phyloP scores from a whole-genome alignment of 371 early-diverging fungal species.

The Mortierella sp. region DNA sequence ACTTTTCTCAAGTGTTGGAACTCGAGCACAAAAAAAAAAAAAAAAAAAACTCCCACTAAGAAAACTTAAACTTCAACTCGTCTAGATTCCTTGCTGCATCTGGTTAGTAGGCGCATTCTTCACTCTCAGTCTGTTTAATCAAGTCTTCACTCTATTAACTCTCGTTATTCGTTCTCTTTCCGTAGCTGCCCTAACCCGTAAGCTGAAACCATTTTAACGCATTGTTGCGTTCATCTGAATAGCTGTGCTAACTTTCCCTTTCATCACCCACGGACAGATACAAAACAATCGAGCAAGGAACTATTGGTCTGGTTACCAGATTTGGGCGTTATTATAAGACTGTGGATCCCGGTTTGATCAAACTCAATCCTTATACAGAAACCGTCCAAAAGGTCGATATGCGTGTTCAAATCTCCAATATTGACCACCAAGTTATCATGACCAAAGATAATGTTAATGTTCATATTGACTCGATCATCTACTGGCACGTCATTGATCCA shows the following conservation, averaged over 20 bases:
- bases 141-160: background rate
- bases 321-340: conserved; percentile 90
- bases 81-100: conserved; percentile 40
- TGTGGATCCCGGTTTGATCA: conserved; percentile 90
- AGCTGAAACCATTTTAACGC: conserved; percentile 25
- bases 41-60: background rate
- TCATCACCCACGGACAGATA: conserved; percentile 14
- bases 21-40: background rate
- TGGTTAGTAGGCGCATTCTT: conserved; percentile 12
- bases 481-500: conserved; percentile 88
- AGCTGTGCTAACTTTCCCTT: background rate
- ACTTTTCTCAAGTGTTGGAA: no score
- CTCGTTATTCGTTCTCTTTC: background rate
- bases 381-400: conserved; percentile 74
- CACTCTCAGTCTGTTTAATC: no score
- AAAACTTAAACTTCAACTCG: background rate
- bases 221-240: no score
- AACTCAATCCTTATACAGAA: conserved; percentile 85
- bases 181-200: conserved; percentile 82
- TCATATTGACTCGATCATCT: conserved; percentile 87
- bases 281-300: conserved; percentile 60
- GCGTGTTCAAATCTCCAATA: conserved; percentile 80
- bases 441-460: conserved; percentile 69
- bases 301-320: conserved; percentile 80
- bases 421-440: conserved; percentile 86